Evolutionary conservation across 495 filamentous ascomycete genomes (phyloP).

Genomic region (Collariella sp.): DNA sequence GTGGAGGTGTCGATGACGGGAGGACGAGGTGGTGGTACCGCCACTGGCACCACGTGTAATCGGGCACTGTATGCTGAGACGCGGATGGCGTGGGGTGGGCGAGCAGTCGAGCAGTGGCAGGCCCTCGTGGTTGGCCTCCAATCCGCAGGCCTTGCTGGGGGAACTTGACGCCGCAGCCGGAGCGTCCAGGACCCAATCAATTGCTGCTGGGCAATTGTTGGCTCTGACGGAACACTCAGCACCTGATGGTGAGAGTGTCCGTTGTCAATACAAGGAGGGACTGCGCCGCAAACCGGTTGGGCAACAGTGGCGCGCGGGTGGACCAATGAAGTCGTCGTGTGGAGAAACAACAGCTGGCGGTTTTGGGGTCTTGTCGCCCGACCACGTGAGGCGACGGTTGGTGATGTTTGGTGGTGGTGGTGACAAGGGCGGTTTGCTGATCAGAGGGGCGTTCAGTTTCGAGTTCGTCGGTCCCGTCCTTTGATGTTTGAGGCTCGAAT

Average conservation of each 20-base stretch:
- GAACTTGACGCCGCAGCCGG: slow-evolving; percentile 11
- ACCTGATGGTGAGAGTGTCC: not conserved
- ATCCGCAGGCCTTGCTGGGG: slow-evolving; percentile 1
- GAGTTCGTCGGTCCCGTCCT: too few relatives aligned
- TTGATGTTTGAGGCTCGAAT: not conserved
- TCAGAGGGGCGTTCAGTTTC: too few relatives aligned
- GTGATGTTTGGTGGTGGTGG: not conserved
- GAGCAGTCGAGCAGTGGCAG: slow-evolving; percentile 3
- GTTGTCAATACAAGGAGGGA: not conserved
- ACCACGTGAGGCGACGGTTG: slow-evolving; percentile 3
- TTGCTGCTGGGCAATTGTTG: not conserved
- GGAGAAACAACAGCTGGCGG: not conserved
- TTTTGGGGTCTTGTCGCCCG: not conserved
- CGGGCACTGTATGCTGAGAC: slow-evolving; percentile 19
- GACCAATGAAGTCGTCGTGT: not conserved
- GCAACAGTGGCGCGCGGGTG: slow-evolving; percentile 2
- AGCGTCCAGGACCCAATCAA: slow-evolving; percentile 11
- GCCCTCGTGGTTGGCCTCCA: slow-evolving; percentile 7
- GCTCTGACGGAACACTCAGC: slow-evolving; percentile 6
- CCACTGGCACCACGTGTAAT: slow-evolving; percentile 36
- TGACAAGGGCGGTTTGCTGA: too few relatives aligned
- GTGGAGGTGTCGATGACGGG: slow-evolving; percentile 16
- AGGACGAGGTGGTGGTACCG: slow-evolving; percentile 16
- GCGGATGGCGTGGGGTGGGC: slow-evolving; percentile 21
- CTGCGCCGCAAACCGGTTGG: slow-evolving; percentile 4